A percentile compares a stretch with the other conserved stretches of the same genome.
phyloP scores from a whole-genome alignment of 1,139 yeast species.

The Wickerhamomyces sp. region DNA sequence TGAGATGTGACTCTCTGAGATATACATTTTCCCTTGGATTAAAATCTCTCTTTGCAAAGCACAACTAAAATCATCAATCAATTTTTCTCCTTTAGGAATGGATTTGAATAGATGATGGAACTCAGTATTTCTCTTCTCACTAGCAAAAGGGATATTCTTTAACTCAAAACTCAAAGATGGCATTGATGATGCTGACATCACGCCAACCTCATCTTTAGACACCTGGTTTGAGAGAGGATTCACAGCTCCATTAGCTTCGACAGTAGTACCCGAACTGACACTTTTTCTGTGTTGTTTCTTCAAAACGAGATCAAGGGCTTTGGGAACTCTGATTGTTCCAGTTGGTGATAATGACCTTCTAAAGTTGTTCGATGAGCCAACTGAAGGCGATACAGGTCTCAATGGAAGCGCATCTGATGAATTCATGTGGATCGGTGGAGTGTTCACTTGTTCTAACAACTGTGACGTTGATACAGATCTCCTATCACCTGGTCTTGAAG shows the following conservation, averaged over 20 bases:
- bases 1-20: slow-evolving; percentile 54
- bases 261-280: slow-evolving; percentile 3
- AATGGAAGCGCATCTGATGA: background rate
- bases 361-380: background rate
- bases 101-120: slow-evolving; percentile 60
- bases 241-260: slow-evolving; percentile 1
- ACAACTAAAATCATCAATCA: slow-evolving; percentile 65
- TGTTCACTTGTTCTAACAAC: background rate
- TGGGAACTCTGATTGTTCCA: slow-evolving; percentile 3
- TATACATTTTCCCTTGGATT: slow-evolving; percentile 66
- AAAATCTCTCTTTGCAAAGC: slow-evolving; percentile 68
- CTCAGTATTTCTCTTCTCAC: slow-evolving; percentile 49
- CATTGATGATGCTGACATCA: slow-evolving; percentile 1
- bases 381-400: slow-evolving; percentile 1
- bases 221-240: slow-evolving; percentile 1
- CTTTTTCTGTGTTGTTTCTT: slow-evolving; percentile 6
- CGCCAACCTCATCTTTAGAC: slow-evolving; percentile 5
- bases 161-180: slow-evolving; percentile 15
- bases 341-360: slow-evolving; percentile 15
- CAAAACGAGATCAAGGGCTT: background rate
- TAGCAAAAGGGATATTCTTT: slow-evolving; percentile 28
- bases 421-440: too few relatives aligned
- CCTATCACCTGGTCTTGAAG: background rate
- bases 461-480: background rate
- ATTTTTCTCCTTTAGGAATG: slow-evolving; percentile 45